Evolutionary conservation across 805 yeast species (phyloP).

Genomic region (Jamesozyma rosinii): DNA sequence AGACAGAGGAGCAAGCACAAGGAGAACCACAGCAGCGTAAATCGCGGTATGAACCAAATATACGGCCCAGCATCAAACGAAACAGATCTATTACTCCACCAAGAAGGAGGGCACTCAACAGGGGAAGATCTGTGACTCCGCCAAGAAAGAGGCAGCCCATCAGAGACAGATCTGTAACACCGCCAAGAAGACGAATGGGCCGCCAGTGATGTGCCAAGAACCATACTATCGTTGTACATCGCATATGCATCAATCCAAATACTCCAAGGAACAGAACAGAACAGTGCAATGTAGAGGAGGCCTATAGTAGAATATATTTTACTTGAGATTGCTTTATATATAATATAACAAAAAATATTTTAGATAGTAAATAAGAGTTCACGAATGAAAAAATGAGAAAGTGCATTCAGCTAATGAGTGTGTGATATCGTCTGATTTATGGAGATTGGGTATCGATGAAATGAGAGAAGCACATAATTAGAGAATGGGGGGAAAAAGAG

Average conservation of each 20-base stretch:
- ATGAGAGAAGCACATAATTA: background rate
- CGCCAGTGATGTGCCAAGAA: background rate
- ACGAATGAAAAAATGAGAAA: background rate
- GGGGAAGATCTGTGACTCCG: constrained; percentile 19
- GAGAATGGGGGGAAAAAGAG: background rate
- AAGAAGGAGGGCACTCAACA: constrained; percentile 1
- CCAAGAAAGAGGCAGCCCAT: constrained; percentile 6
- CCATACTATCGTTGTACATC: too few relatives aligned
- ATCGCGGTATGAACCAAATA: constrained; percentile 2
- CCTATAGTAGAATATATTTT: too few relatives aligned
- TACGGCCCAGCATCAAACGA: constrained; percentile 3
- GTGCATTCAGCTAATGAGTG: too few relatives aligned
- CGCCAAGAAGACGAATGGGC: constrained; percentile 8
- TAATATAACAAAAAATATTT: too few relatives aligned
- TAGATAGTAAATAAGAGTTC: too few relatives aligned
- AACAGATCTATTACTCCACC: constrained; percentile 13
- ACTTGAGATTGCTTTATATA: too few relatives aligned
- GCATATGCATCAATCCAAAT: too few relatives aligned
- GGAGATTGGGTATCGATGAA: too few relatives aligned
- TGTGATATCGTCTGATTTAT: too few relatives aligned
- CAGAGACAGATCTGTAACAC: constrained; percentile 17
- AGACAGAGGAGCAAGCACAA: constrained; percentile 10
- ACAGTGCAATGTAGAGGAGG: too few relatives aligned
- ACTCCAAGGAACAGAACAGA: too few relatives aligned
- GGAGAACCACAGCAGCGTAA: constrained; percentile 2